Evolutionary conservation across 2,329 filamentous ascomycete species (phyloP).

Genomic region (Paecilomyces dactylethromorphus): DNA sequence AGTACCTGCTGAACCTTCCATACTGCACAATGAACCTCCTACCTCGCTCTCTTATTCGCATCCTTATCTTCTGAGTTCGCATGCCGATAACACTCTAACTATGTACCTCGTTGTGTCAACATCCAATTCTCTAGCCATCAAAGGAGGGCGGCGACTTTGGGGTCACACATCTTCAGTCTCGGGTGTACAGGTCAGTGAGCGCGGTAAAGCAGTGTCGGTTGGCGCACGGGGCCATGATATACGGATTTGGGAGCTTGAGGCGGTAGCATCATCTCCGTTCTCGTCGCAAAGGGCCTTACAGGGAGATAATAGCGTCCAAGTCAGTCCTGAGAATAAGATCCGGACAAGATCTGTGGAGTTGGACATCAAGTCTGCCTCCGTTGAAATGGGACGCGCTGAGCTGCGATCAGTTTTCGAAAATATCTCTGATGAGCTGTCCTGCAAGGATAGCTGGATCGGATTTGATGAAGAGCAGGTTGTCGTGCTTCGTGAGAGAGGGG

Average conservation of each 20-base stretch:
- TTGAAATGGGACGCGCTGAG: constrained; percentile 18
- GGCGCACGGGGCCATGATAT: constrained; percentile 72
- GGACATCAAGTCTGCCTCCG: constrained; percentile 12
- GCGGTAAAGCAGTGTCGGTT: constrained; percentile 85
- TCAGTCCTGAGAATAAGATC: constrained; percentile 37
- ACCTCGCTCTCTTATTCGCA: constrained; percentile 66
- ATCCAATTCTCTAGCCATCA: constrained; percentile 58
- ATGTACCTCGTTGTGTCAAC: constrained; percentile 75
- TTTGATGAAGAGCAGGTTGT: constrained; percentile 94
- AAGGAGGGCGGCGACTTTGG: constrained; percentile 71
- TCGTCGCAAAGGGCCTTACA: constrained; percentile 35
- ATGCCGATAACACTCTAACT: constrained; percentile 81
- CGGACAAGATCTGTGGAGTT: constrained; percentile 10
- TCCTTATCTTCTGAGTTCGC: constrained; percentile 76
- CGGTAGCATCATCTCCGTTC: constrained; percentile 48
- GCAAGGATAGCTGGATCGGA: constrained; percentile 62
- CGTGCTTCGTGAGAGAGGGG: constrained; percentile 64
- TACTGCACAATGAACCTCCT: constrained; percentile 43
- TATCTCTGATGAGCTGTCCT: constrained; percentile 31
- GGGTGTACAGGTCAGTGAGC: constrained; percentile 73
- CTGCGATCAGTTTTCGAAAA: constrained; percentile 29
- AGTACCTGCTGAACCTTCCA: constrained; percentile 17
- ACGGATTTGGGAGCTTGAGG: constrained; percentile 85
- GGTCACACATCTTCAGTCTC: constrained; percentile 88
- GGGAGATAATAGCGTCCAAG: constrained; percentile 48